Conservation (phyloP, 2,329 filamentous ascomycete genomes). For the Septoria petroselini region DNA sequence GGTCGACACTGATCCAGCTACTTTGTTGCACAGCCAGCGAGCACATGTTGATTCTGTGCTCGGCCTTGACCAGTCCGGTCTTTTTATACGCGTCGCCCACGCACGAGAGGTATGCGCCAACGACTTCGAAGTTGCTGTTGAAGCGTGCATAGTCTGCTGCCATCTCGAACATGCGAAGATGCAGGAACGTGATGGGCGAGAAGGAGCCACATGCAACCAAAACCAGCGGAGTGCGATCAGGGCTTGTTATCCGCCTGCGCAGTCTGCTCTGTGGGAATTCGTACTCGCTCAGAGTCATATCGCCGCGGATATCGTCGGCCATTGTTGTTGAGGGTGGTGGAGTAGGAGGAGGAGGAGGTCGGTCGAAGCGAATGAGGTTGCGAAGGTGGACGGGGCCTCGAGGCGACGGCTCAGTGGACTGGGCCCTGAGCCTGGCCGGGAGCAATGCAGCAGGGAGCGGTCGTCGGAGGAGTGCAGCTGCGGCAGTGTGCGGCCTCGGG, state of each 20-base stretch:
- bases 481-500: background rate
- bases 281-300: constrained; percentile 50
- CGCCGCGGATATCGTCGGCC: constrained; percentile 28
- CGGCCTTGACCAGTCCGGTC: constrained; percentile 68
- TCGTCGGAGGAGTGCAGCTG: background rate
- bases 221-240: constrained; percentile 60
- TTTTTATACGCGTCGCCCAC: constrained; percentile 77
- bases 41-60: constrained; percentile 81
- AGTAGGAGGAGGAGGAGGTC: background rate
- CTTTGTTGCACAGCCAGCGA: constrained; percentile 73
- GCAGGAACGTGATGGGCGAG: constrained; percentile 56
- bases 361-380: constrained; percentile 6
- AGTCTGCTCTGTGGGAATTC: constrained; percentile 61
- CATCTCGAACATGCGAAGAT: constrained; percentile 86
- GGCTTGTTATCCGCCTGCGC: constrained; percentile 54
- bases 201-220: constrained; percentile 65
- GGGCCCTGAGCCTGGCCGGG: background rate
- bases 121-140: constrained; percentile 74
- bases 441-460: background rate
- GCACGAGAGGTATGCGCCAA: constrained; percentile 82
- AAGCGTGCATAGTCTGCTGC: constrained; percentile 75
- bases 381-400: background rate
- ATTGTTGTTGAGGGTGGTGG: constrained; percentile 17
- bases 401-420: background rate
- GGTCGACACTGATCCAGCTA: constrained; percentile 78